These are phyloP conservation scores for Saccharomycopsis amapae DNA, from an alignment of 805 yeast species.

Conservation along the genomic window DNA sequence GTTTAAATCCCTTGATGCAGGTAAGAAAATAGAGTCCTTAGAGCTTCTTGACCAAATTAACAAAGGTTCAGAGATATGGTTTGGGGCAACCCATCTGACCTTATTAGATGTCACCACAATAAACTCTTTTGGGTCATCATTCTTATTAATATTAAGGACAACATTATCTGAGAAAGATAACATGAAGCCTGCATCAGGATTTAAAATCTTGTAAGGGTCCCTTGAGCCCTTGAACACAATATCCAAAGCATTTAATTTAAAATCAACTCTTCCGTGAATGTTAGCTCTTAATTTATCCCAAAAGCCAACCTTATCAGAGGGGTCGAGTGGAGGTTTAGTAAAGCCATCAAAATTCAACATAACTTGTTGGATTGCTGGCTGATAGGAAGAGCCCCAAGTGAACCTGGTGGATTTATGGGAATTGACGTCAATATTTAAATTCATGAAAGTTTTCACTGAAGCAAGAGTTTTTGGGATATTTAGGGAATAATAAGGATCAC, in stretches of 20 bases:
- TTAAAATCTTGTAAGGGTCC: slow-evolving; percentile 70
- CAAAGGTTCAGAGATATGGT: slow-evolving; percentile 49
- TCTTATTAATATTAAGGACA: slow-evolving; percentile 50
- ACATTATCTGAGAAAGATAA: slow-evolving; percentile 64
- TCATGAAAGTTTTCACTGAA: slow-evolving; percentile 63
- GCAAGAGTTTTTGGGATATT: slow-evolving; percentile 71
- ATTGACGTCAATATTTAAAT: slow-evolving; percentile 46
- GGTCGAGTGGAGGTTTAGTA: slow-evolving; percentile 85
- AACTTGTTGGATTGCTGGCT: slow-evolving; percentile 75
- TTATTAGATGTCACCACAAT: slow-evolving; percentile 55
- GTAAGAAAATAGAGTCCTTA: slow-evolving; percentile 37
- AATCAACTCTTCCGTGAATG: slow-evolving; percentile 61
- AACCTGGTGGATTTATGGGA: slow-evolving; percentile 56
- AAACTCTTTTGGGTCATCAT: slow-evolving; percentile 63
- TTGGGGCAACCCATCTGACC: slow-evolving; percentile 68
- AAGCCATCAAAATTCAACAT: slow-evolving; percentile 75
- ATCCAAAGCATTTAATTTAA: slow-evolving; percentile 47
- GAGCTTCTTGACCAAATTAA: slow-evolving; percentile 55
- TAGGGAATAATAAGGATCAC: slow-evolving; percentile 43
- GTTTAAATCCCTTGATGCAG: slow-evolving; percentile 26
- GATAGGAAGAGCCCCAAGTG: slow-evolving; percentile 80
- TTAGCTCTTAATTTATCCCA: slow-evolving; percentile 85
- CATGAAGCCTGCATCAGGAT: slow-evolving; percentile 67
- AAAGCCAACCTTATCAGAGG: slow-evolving; percentile 76
- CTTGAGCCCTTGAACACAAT: slow-evolving; percentile 66